Conservation (phyloP, 805 yeast species). For the Lachancea meyersii region DNA sequence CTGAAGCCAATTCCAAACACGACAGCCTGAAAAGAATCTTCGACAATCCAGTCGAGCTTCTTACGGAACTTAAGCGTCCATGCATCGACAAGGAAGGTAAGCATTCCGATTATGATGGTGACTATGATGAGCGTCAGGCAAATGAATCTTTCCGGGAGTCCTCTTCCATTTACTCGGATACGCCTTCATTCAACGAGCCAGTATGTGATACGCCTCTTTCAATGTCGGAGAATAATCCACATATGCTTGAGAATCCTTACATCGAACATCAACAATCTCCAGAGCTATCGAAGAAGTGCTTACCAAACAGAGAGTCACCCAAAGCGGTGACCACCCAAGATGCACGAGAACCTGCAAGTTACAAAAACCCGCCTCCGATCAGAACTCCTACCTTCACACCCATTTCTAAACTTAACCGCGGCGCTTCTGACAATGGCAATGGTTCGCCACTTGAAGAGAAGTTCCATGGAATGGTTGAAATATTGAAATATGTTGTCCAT, state of each 20-base stretch:
- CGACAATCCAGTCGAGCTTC: not conserved
- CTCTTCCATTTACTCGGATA: constrained; percentile 4
- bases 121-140: not conserved
- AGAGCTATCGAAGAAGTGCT: not conserved
- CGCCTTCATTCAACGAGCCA: not conserved
- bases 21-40: constrained; percentile 3
- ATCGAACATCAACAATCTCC: not conserved
- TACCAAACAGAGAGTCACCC: not conserved
- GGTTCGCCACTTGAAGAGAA: constrained; percentile 1
- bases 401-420: not conserved
- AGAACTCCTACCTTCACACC: constrained; percentile 1
- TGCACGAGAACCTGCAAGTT: not conserved
- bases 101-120: not conserved
- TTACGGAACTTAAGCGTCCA: not conserved
- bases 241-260: not conserved
- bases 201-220: not conserved
- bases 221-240: not conserved
- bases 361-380: not conserved
- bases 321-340: not conserved
- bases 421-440: not conserved
- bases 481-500: constrained; percentile 2
- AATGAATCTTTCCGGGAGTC: constrained; percentile 1
- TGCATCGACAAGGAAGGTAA: not conserved
- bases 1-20: not conserved
- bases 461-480: constrained; percentile 1